These are phyloP conservation scores for Gryganskiella cystojenkinii DNA, from an alignment of 192 early-diverging fungal genomes.

Conservation along the genomic window DNA sequence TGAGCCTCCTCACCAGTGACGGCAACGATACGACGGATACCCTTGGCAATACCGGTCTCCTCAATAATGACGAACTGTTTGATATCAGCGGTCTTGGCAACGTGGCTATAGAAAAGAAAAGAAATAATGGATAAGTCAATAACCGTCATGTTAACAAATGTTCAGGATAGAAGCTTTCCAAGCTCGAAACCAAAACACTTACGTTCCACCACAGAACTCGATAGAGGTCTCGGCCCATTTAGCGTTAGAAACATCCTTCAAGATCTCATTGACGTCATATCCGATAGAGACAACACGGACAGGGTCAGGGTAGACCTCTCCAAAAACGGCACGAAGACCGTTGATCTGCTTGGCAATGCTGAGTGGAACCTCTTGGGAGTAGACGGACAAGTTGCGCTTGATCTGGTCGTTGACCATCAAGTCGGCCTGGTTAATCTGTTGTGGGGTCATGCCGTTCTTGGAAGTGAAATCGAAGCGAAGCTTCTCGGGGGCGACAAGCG, in stretches of 20 bases:
- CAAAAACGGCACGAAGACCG: constrained; percentile 97
- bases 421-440: constrained; percentile 41
- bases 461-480: constrained; percentile 95
- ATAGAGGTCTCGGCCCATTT: constrained; percentile 88
- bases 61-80: constrained; percentile 89
- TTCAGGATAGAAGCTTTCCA: too few relatives aligned
- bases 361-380: constrained; percentile 88
- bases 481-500: constrained; percentile 95
- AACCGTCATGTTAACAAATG: too few relatives aligned
- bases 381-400: constrained; percentile 77
- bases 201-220: constrained; percentile 98
- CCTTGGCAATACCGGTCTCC: constrained; percentile 94
- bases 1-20: constrained; percentile 94
- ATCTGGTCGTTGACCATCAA: constrained; percentile 82
- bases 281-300: constrained; percentile 97
- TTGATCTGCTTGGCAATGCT: constrained; percentile 83
- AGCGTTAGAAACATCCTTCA: constrained; percentile 79
- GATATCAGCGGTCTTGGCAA: constrained; percentile 89
- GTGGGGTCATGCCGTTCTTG: constrained; percentile 65
- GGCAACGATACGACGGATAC: constrained; percentile 94
- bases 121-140: not conserved
- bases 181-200: too few relatives aligned
- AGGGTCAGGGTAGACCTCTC: constrained; percentile 97
- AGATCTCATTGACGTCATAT: constrained; percentile 85
- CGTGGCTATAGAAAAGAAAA: constrained; percentile 68